Percentiles rank a stretch among this genome's conserved stretches.
Evolutionary conservation across 208 protist genomes (phyloP).

Genomic region (Entamoeba moshkovskii): DNA sequence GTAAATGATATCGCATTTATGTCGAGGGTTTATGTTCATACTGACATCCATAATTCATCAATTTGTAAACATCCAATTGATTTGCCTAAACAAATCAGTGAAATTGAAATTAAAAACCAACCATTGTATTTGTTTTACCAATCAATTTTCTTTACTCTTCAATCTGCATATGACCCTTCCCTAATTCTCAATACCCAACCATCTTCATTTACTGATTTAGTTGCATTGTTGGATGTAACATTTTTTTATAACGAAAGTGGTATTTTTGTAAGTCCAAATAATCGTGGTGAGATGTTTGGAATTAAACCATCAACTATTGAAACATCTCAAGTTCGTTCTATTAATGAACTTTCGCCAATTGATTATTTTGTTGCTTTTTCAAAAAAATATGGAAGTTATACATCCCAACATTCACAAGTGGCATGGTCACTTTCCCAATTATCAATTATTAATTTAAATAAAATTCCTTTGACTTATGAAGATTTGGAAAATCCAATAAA

Average conservation of each 20-base stretch:
- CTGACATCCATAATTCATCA: too few species aligned
- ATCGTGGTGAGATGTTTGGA: neutral
- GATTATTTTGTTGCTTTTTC: neutral
- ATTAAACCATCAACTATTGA: neutral
- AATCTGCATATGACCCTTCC: neutral
- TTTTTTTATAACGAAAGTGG: neutral
- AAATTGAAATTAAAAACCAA: neutral
- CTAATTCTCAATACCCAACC: neutral
- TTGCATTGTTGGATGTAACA: neutral
- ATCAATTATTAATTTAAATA: neutral
- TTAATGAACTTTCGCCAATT: neutral
- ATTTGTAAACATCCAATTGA: neutral
- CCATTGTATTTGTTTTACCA: neutral
- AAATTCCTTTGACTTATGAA: neutral
- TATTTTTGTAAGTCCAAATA: neutral
- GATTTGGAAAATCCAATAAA: neutral
- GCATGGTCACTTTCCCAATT: neutral
- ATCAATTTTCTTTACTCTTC: neutral
- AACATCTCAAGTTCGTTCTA: neutral
- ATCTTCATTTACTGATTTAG: neutral
- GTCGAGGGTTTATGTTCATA: too few species aligned
- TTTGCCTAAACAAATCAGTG: neutral
- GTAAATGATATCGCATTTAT: too few species aligned
- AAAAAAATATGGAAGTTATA: neutral
- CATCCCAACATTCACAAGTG: neutral